Percentiles rank a stretch among this genome's conserved stretches.
These are phyloP conservation scores for Prosopis cineraria DNA, from an alignment of 306 rosid species.

Conservation along the genomic window DNA sequence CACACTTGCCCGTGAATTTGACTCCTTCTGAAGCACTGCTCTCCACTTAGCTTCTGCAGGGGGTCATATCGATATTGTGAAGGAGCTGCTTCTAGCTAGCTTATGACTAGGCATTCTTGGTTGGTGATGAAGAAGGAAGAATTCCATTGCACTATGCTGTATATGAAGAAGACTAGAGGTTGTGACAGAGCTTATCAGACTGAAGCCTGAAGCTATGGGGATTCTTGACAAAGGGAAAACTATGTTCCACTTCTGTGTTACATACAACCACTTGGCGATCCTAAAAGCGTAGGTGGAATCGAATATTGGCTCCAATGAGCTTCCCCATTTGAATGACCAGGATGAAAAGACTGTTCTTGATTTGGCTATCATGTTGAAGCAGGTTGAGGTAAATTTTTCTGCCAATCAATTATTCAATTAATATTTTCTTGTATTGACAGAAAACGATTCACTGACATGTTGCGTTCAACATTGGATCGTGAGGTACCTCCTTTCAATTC, in stretches of 20 bases:
- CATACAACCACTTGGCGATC: neutral
- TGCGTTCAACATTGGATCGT: too few species aligned
- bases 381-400: neutral
- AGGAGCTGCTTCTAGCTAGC: neutral
- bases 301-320: neutral
- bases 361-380: neutral
- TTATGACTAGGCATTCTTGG: neutral
- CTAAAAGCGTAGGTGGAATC: neutral
- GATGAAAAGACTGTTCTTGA: too few species aligned
- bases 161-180: constrained; percentile 12
- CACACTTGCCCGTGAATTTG: neutral
- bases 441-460: too few species aligned
- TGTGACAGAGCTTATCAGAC: neutral
- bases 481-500: too few species aligned
- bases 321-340: too few species aligned
- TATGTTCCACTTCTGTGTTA: neutral
- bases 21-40: neutral
- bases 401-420: too few species aligned
- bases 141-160: constrained; percentile 31
- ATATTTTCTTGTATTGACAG: too few species aligned
- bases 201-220: neutral
- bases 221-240: neutral
- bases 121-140: neutral
- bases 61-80: constrained; percentile 12
- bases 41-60: constrained; percentile 26